A percentile compares a stretch with the other conserved stretches of the same genome.
Conservation (phyloP, 257 asterid species). For the Eucommia ulmoides region DNA sequence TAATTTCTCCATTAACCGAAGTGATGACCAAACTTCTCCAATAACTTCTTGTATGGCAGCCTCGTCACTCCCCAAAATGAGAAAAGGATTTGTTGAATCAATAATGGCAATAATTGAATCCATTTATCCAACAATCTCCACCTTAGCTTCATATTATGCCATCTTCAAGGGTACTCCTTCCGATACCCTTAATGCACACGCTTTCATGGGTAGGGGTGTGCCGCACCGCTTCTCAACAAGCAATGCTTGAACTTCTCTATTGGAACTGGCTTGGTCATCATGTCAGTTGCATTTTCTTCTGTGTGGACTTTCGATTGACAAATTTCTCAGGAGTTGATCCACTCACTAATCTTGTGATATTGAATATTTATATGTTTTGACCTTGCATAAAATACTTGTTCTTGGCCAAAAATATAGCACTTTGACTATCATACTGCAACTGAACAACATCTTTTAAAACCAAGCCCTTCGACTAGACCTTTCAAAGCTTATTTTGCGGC, state of each 20-base stretch:
- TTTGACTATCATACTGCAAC: background rate
- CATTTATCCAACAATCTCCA: background rate
- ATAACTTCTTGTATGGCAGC: too few species aligned
- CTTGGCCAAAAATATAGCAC: background rate
- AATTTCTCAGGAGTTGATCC: background rate
- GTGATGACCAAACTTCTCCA: too few species aligned
- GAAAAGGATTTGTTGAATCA: too few species aligned
- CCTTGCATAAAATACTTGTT: background rate
- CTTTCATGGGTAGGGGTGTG: background rate
- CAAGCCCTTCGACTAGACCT: background rate
- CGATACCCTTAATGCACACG: too few species aligned
- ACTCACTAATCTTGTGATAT: background rate
- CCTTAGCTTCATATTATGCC: too few species aligned
- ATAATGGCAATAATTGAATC: too few species aligned
- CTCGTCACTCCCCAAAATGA: too few species aligned
- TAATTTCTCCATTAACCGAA: too few species aligned
- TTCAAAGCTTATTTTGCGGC: background rate
- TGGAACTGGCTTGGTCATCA: background rate
- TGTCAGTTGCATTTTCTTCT: background rate
- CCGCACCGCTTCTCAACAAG: background rate
- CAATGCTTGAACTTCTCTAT: background rate
- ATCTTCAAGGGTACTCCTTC: too few species aligned
- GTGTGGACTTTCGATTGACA: background rate
- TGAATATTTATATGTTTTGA: background rate
- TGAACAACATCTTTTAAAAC: too few species aligned